Evolutionary conservation across 371 early-diverging fungal species (phyloP), one percentile per base, ranked within the genome.

Genomic region (Syncephalis plumigaleata): DNA sequence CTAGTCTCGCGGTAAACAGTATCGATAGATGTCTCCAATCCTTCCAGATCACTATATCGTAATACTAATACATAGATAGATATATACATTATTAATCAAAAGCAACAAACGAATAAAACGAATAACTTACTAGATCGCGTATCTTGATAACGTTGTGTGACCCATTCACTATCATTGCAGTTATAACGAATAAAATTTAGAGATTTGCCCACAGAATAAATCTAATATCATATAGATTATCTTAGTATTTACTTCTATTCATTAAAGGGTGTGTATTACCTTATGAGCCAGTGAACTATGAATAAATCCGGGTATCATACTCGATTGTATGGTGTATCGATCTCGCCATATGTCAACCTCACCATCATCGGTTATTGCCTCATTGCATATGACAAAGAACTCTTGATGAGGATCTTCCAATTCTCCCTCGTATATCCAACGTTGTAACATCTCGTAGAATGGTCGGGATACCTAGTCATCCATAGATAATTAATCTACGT

Each of bases 371-470:
- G 40, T 47, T 23, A 58, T 52, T 46, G 42, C 65, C 31, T 31
- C 31, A 31, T 31, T 73, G 24, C 61, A 65, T 0, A 67, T 68
- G 9, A 94, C 84, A 61, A 94, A 94, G 56, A 93, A 96, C 64
- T 96, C 97, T 17, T 65, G 66, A 58, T 81, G 80, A n/a, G 90
- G 91, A 54, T 96, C 97, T 20, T 81, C 80, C 25, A 96, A 63
- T 60, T 91, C 92, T 13, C 97, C 97, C 53, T 88, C 87, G 43
- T 82, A 86, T 16, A 96, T 75, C 97, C 97, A 96, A n/a, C 78
- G 71, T 39, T 73, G 75, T 16, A 96, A 66, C 74, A 89, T 90
- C 44, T 75, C 74, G 54, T 78, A 90, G 58, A 93, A 91, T 3
- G 97, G 95, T 23, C 61, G 64, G 0, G 91, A 79, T 0, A 88